Percentiles rank a stretch among this genome's conserved stretches.
Conservation (phyloP, 129 eudicot species). For the Tagetes erecta region DNA sequence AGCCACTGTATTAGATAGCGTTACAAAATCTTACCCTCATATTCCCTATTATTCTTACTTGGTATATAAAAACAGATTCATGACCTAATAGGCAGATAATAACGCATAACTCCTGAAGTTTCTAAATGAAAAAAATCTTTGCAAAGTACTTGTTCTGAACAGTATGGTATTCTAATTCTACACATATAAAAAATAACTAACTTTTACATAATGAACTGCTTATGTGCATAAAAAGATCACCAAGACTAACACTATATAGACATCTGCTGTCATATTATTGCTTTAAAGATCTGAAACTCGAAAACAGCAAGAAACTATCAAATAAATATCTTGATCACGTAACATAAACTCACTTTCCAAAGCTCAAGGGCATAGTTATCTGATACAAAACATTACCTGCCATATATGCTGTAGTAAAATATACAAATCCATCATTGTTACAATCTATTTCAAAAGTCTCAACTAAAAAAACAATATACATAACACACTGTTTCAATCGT, state of each 20-base stretch:
- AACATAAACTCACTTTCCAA: background rate
- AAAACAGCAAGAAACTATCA: background rate
- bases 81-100: background rate
- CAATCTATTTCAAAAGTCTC: background rate
- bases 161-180: background rate
- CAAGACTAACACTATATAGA: background rate
- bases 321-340: background rate
- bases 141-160: background rate
- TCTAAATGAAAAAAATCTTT: constrained; percentile 1
- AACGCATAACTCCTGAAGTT: constrained; percentile 8
- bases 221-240: background rate
- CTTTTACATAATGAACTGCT: background rate
- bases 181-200: background rate
- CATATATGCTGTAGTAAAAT: background rate
- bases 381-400: background rate
- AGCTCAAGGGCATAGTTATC: constrained; percentile 3
- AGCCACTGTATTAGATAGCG: constrained; percentile 6
- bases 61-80: background rate
- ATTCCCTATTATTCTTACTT: constrained; percentile 3
- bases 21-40: constrained; percentile 13
- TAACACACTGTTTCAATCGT: background rate
- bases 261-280: background rate
- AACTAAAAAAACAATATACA: constrained; percentile 5
- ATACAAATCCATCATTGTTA: constrained; percentile 7
- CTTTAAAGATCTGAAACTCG: background rate